Base-by-base conservation (phyloP, 768 basidiomycete genomes). In the Dendrothele bispora region DNA sequence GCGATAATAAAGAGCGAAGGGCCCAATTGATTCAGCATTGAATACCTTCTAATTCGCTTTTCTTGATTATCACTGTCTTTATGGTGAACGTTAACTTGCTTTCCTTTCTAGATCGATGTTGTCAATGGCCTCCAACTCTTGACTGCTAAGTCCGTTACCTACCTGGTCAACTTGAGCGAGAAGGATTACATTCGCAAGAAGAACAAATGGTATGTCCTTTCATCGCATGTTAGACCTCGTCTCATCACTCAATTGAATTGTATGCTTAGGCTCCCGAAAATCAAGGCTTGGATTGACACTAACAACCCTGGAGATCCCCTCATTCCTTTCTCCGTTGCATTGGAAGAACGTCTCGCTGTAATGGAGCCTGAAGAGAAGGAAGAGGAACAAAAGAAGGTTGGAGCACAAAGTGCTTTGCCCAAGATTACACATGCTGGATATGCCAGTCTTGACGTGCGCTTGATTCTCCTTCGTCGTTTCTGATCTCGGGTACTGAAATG, bases 401-500 rank as follows among this genome's bases (percentile, higher is more conserved):
- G 91, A 12, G 84, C 89, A 5, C 73, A 72, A 26, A 84, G 87
- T 56, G 84, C 84, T 2, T 72, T 99, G 35, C 84, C 85, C 37
- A 98, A 95, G 73, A 98, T 99, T 72, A 98, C 93, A 0, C 91
- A 91, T 42, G 90, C 91, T 20, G 97, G 95, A 29, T 98, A 98
- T 59, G 69, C 83, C 22, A 85, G 84, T 56, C 82, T 98, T 30
- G 85, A 95, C 46, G 86, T 94, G 49, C 48, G 81, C 74, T 22
- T 41, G 29, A 8, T 5, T 11, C 17, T 6, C 27, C 35, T 43
- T 22, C 14, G 26, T 28, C 28, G 3, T 37, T 2, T 27, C 36
- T 51, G 27, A 25, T n/a, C 14, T 25, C 3, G 2, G 17, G 35
- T 24, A 5, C 20, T 43, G 38, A 30, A 49, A n/a, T 39, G 39